These are phyloP conservation scores for Cryphonectria carpinicola DNA, from an alignment of 2,329 filamentous ascomycete genomes.

Conservation along the genomic window DNA sequence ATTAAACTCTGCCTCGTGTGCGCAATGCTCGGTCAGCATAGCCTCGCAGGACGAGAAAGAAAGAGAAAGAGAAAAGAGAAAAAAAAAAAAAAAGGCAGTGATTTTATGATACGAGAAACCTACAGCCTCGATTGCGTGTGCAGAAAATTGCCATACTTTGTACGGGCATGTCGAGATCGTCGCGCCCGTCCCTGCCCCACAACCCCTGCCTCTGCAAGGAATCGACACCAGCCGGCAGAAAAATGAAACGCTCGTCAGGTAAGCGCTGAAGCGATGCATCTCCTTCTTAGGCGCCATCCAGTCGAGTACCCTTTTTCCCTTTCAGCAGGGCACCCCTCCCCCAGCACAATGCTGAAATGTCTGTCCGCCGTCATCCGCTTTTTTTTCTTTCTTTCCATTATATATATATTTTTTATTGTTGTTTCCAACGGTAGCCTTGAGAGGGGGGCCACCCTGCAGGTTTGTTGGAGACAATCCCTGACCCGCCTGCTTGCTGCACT, in stretches of 20 bases:
- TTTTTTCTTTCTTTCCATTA: not conserved
- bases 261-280: slow-evolving; percentile 3
- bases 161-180: slow-evolving; percentile 4
- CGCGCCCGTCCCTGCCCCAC: slow-evolving; percentile 3
- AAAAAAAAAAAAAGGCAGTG: not conserved
- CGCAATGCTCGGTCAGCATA: not conserved
- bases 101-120: not conserved
- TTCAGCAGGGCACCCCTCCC: not conserved
- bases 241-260: slow-evolving; percentile 16
- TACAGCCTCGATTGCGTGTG: not conserved
- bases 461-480: not conserved
- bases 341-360: not conserved
- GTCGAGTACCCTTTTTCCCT: not conserved
- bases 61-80: not conserved
- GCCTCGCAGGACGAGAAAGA: not conserved
- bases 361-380: not conserved
- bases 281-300: not conserved
- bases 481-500: slow-evolving; percentile 2
- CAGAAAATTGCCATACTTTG: not conserved
- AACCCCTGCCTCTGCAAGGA: slow-evolving; percentile 7
- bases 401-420: not conserved
- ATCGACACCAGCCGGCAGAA: slow-evolving; percentile 10
- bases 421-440: not conserved
- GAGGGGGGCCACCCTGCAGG: not conserved
- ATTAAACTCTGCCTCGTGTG: not conserved